Evolutionary conservation across 2,329 filamentous ascomycete genomes (phyloP).

Genomic region (Fusarium sp.): DNA sequence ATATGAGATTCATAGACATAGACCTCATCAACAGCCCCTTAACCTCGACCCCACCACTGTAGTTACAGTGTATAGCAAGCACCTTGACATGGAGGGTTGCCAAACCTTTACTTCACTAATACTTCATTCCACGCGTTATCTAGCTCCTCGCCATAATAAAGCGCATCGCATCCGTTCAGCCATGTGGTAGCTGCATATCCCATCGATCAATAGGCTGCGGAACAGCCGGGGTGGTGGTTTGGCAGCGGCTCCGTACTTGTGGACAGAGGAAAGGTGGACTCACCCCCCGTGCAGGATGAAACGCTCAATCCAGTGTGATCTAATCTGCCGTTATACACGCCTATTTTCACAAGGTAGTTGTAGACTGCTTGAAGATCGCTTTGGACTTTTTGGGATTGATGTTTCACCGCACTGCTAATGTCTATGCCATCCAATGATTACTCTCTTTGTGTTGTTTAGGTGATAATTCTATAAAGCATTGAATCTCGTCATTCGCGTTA

Average conservation of each 20-base stretch:
- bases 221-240: conserved; percentile 34
- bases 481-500: conserved; percentile 41
- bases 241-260: conserved; percentile 43
- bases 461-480: neutral
- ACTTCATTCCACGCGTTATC: conserved; percentile 26
- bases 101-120: conserved; percentile 8
- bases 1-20: conserved; percentile 20
- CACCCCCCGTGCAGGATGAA: conserved; percentile 12
- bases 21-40: conserved; percentile 22
- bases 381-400: neutral
- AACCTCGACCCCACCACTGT: neutral
- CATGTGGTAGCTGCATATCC: conserved; percentile 31
- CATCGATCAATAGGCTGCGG: conserved; percentile 32
- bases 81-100: neutral
- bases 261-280: conserved; percentile 27
- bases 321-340: conserved; percentile 27
- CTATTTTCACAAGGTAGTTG: conserved; percentile 5
- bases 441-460: neutral
- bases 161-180: conserved; percentile 30
- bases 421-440: neutral
- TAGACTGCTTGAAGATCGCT: neutral
- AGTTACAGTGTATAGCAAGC: neutral
- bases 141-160: conserved; percentile 22
- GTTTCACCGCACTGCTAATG: neutral
- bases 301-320: conserved; percentile 11